A percentile compares a stretch with the other conserved stretches of the same genome.
These are phyloP conservation scores for Ciborinia camelliae DNA, from an alignment of 2,329 filamentous ascomycete species.

Conservation along the genomic window DNA sequence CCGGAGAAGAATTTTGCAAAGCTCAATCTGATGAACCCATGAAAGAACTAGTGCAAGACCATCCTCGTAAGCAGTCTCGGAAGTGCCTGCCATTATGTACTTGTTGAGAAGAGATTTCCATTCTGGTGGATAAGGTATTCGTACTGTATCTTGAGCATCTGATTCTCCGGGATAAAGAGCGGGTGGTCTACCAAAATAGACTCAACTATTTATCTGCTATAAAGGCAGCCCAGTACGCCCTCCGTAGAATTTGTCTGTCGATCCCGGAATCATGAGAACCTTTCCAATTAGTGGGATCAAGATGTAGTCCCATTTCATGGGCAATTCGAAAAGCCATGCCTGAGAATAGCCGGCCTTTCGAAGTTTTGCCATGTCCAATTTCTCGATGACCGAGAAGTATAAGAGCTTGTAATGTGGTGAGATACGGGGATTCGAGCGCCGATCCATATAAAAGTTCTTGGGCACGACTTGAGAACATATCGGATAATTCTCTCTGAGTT, in stretches of 20 bases:
- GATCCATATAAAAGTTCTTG: slow-evolving; percentile 44
- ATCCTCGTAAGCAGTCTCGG: slow-evolving; percentile 47
- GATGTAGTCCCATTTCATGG: slow-evolving; percentile 51
- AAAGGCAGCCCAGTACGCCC: slow-evolving; percentile 51
- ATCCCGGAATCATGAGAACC: slow-evolving; percentile 40
- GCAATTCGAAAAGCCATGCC: slow-evolving; percentile 51
- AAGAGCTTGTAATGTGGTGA: slow-evolving; percentile 47
- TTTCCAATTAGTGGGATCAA: slow-evolving; percentile 51
- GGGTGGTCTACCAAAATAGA: slow-evolving; percentile 49
- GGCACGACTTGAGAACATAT: slow-evolving; percentile 46
- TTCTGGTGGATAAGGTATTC: slow-evolving; percentile 48
- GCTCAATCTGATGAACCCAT: slow-evolving; percentile 47
- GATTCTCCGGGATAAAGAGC: slow-evolving; percentile 49
- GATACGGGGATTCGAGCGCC: slow-evolving; percentile 45
- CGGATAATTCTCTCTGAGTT: slow-evolving; percentile 40
- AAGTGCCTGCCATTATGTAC: slow-evolving; percentile 45
- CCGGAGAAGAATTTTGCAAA: slow-evolving; percentile 48
- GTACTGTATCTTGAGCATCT: slow-evolving; percentile 48
- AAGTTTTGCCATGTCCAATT: slow-evolving; percentile 47
- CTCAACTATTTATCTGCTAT: slow-evolving; percentile 50
- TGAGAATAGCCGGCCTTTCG: slow-evolving; percentile 51
- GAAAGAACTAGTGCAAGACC: slow-evolving; percentile 44
- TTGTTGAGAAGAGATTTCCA: slow-evolving; percentile 48
- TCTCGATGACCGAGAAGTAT: slow-evolving; percentile 46
- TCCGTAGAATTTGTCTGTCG: slow-evolving; percentile 48